Percentiles rank a stretch among this genome's conserved stretches.
Evolutionary conservation across 1,139 yeast species (phyloP).

Genomic region (Hyphopichia fennica): DNA sequence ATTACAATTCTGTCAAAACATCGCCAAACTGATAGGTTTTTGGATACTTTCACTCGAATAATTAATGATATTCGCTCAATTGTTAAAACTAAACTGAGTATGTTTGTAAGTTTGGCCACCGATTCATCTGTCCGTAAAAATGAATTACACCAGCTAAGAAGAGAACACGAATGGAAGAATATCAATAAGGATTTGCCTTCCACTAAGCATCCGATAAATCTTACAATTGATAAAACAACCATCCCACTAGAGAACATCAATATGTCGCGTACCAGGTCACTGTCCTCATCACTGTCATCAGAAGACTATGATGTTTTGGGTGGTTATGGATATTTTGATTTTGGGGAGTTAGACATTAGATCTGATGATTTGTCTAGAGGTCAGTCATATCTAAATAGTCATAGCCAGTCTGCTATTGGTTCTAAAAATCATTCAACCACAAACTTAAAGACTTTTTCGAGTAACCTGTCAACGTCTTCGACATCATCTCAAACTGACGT

Average conservation of each 20-base stretch:
- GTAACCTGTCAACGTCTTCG: conserved; percentile 12
- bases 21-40: conserved; percentile 69
- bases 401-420: conserved; percentile 23
- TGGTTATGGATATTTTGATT: conserved; percentile 76
- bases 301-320: conserved; percentile 49
- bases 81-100: conserved; percentile 41
- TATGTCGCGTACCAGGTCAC: neutral
- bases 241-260: conserved; percentile 16
- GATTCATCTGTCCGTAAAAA: conserved; percentile 35
- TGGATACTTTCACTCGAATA: conserved; percentile 63
- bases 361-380: conserved; percentile 30
- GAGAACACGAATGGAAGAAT: conserved; percentile 36
- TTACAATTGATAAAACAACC: conserved; percentile 21
- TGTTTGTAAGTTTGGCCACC: conserved; percentile 27
- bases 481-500: conserved; percentile 11
- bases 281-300: conserved; percentile 4
- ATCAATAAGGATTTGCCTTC: conserved; percentile 27
- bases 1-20: conserved; percentile 72
- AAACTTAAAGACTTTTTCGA: conserved; percentile 24
- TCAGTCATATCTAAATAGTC: conserved; percentile 31
- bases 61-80: conserved; percentile 51
- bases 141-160: conserved; percentile 36
- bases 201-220: conserved; percentile 38
- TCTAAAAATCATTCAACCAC: conserved; percentile 35
- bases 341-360: conserved; percentile 51